Evolutionary conservation across 352 stramenopile species (phyloP), one percentile per base, ranked within the genome.

Genomic region (Phytophthora megakarya): DNA sequence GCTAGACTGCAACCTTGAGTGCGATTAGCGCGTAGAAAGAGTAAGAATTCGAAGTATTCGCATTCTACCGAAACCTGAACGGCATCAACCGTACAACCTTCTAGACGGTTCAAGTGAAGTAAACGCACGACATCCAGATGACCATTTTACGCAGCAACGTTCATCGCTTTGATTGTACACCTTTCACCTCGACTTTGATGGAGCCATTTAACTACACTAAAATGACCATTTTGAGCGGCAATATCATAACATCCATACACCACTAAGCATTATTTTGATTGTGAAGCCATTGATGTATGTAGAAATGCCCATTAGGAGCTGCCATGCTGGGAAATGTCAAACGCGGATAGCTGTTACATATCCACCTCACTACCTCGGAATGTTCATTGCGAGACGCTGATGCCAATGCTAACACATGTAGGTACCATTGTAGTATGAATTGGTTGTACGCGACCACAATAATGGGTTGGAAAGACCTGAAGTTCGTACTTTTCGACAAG

Each of bases 131-230:
- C 7, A 8, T 42, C 32, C 19, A 54, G 15, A 10, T 54, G 46
- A 11, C 46, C 46, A 32, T 43, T 54, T 4, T 21, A 30, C 15
- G 46, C n/a, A 19, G 26, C 46, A 40, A 43, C 42, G 28, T 43
- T 21, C 38, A 46, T 56, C 5, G 48, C 33, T 9, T n/a, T 19
- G 22, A 37, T 48, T 25, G 35, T 57, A 10, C 49, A 57, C 3
- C 35, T n/a, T 37, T 57, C 49, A 26, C 3, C 18, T 5, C 49
- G 49, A 30, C 47, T 48, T 19, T 25, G 42, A 5, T 47, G 19
- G 37, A 70, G 54, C 62, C 62, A 70, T 15, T 61, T 53, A 16
- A 70, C 47, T 10, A 65, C 47, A 7, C 11, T 11, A 9, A 65
- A 25, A 53, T 65, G 47, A 3, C 55, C 55, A 52, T 66, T 71